Conservation (phyloP, 1,139 yeast species). For the Suhomyces kunorum region DNA sequence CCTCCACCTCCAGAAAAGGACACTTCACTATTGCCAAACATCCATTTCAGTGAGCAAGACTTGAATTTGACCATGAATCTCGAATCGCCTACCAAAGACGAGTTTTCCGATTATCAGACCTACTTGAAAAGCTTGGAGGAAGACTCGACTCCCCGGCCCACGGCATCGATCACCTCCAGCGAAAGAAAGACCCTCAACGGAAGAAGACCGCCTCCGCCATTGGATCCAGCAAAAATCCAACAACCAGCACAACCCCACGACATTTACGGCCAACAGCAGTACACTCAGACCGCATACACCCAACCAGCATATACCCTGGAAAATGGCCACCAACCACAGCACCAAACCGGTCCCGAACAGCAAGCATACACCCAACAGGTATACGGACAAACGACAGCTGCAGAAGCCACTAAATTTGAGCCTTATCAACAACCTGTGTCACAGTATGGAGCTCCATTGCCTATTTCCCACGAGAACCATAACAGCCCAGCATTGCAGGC, state of each 20-base stretch:
- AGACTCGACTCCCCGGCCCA: background rate
- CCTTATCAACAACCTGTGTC: slow-evolving; percentile 1
- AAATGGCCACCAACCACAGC: slow-evolving; percentile 1
- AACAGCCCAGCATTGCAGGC: background rate
- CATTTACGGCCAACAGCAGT: background rate
- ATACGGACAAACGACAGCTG: background rate
- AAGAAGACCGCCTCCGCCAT: slow-evolving; percentile 21
- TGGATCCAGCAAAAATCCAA: slow-evolving; percentile 11
- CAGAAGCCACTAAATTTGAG: background rate
- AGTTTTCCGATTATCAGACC: slow-evolving; percentile 16
- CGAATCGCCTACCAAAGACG: slow-evolving; percentile 11
- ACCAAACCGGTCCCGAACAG: slow-evolving; percentile 1
- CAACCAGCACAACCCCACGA: background rate
- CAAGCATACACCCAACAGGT: background rate
- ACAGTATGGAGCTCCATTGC: slow-evolving; percentile 5
- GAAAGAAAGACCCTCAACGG: slow-evolving; percentile 7
- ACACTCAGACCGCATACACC: background rate
- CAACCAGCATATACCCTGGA: background rate
- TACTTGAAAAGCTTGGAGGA: slow-evolving; percentile 17
- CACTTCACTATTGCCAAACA: slow-evolving; percentile 16
- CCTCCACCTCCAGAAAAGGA: slow-evolving; percentile 37
- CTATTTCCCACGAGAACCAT: slow-evolving; percentile 1
- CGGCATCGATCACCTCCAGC: background rate
- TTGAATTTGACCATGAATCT: slow-evolving; percentile 14
- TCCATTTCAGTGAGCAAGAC: slow-evolving; percentile 17